A percentile compares a stretch with the other conserved stretches of the same genome.
Conservation (phyloP, 2,329 filamentous ascomycete genomes). For the Xylaria sp. region DNA sequence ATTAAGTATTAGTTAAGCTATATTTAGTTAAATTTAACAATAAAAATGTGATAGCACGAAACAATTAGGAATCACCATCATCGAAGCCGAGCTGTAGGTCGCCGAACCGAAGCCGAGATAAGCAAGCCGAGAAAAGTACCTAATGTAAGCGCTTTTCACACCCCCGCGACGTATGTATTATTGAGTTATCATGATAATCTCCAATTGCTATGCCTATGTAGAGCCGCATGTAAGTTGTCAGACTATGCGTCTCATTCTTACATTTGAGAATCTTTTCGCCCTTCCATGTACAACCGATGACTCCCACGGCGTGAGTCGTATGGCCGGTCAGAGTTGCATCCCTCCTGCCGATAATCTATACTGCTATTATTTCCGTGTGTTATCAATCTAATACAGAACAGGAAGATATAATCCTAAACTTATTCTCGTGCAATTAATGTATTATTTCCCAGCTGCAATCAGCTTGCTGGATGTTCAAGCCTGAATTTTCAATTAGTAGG, state of each 20-base stretch:
- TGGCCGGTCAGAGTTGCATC: background rate
- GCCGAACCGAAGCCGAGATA: conserved; percentile 2
- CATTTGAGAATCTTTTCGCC: background rate
- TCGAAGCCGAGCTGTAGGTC: background rate
- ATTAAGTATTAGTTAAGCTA: background rate
- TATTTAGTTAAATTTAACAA: background rate
- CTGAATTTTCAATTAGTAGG: no score
- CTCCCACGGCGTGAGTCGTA: background rate
- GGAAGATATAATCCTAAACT: background rate
- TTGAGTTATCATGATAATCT: no score
- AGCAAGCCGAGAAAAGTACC: background rate
- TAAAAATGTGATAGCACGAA: background rate
- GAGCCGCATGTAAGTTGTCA: background rate
- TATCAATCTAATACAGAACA: background rate
- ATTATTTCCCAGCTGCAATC: no score
- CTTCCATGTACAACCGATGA: background rate
- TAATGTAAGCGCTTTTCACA: background rate
- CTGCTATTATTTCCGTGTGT: background rate
- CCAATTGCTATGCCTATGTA: background rate
- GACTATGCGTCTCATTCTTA: background rate
- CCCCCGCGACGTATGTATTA: background rate
- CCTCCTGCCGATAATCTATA: background rate
- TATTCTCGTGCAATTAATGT: background rate
- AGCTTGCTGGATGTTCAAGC: background rate
- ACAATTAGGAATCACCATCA: background rate